Evolutionary conservation across 192 early-diverging fungal species (phyloP).

Genomic region (Coemansia sp.): DNA sequence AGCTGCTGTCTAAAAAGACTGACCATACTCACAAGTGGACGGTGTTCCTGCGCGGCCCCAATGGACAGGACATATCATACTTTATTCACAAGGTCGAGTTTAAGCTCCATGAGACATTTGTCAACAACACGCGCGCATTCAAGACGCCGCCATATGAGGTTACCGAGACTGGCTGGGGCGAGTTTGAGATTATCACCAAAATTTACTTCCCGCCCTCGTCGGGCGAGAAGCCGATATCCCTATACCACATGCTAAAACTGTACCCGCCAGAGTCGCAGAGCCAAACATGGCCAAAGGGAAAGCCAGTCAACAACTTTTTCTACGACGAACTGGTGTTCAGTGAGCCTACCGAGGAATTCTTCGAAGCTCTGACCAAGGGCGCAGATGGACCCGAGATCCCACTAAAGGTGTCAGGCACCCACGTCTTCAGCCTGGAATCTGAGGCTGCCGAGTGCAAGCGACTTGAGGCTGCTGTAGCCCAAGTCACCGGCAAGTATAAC

Average conservation of each 20-base stretch:
- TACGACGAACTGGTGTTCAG: slow-evolving; percentile 67
- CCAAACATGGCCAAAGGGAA: slow-evolving; percentile 51
- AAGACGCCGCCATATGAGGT: slow-evolving; percentile 84
- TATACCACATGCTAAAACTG: slow-evolving; percentile 89
- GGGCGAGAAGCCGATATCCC: slow-evolving; percentile 75
- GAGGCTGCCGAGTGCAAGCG: slow-evolving; percentile 71
- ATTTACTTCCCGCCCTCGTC: slow-evolving; percentile 76
- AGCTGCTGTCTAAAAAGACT: slow-evolving; percentile 65
- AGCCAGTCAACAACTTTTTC: slow-evolving; percentile 54
- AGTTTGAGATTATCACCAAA: slow-evolving; percentile 96
- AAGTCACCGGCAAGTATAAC: slow-evolving; percentile 60
- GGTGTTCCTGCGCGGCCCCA: slow-evolving; percentile 78
- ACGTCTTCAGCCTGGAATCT: slow-evolving; percentile 55
- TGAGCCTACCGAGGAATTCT: slow-evolving; percentile 78
- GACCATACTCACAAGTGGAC: slow-evolving; percentile 98
- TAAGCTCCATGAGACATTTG: slow-evolving; percentile 94
- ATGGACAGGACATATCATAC: slow-evolving; percentile 83
- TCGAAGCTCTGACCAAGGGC: slow-evolving; percentile 59
- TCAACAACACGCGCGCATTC: slow-evolving; percentile 61
- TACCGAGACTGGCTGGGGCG: slow-evolving; percentile 97
- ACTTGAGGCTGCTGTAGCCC: slow-evolving; percentile 59
- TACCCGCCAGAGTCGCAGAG: slow-evolving; percentile 63
- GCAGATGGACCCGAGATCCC: slow-evolving; percentile 54
- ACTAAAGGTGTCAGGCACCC: slow-evolving; percentile 44
- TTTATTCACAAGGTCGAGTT: slow-evolving; percentile 90